Conservation (phyloP, 2,329 filamentous ascomycete genomes). For the Zasmidium cellare region DNA sequence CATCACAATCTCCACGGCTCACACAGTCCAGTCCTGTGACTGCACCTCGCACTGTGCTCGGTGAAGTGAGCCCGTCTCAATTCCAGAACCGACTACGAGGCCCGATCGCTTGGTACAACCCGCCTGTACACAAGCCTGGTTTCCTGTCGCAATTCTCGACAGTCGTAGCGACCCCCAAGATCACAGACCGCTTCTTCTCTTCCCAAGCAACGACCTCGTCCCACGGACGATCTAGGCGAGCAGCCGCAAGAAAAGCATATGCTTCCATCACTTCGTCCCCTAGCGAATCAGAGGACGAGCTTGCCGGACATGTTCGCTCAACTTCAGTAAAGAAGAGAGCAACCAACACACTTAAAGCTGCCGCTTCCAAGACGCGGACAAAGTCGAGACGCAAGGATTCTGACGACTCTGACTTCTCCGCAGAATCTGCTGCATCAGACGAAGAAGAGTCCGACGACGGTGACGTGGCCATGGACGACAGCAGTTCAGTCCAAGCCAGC, state of each 20-base stretch:
- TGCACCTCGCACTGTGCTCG: background rate
- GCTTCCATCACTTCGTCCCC: background rate
- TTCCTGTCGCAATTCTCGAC: constrained; percentile 1
- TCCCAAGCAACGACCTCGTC: background rate
- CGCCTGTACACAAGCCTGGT: background rate
- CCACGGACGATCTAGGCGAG: background rate
- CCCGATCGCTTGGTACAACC: background rate
- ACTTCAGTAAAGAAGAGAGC: background rate
- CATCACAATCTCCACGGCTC: too few relatives aligned
- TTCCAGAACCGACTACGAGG: constrained; percentile 5
- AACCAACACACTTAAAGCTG: background rate
- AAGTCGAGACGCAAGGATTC: background rate
- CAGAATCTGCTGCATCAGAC: background rate
- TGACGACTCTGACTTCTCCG: background rate
- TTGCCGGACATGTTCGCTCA: background rate
- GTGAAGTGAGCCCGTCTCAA: background rate
- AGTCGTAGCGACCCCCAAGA: background rate
- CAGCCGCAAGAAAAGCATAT: background rate
- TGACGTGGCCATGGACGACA: background rate
- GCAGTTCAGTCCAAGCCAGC: background rate
- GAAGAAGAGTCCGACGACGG: background rate
- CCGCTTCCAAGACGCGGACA: background rate
- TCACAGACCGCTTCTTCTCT: too few relatives aligned
- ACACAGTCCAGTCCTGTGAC: background rate
- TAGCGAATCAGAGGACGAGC: constrained; percentile 1